phyloP scores from a whole-genome alignment of 371 early-diverging fungal species.

The Funneliformis caledonium region DNA sequence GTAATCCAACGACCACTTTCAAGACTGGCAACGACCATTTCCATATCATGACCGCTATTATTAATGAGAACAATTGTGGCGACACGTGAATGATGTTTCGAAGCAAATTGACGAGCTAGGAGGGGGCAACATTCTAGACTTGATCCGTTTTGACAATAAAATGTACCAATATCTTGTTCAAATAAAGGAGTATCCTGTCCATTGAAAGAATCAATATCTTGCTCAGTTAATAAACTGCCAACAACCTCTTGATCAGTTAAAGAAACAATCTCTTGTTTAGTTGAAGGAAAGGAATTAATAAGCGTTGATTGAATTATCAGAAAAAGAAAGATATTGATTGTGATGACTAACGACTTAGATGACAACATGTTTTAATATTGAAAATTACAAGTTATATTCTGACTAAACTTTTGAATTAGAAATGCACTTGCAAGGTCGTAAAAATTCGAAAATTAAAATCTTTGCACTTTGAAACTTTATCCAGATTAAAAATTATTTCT shows the following conservation, averaged over 20 bases:
- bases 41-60: constrained; percentile 16
- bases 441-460: too few species aligned
- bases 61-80: constrained; percentile 24
- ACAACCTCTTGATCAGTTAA: neutral
- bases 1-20: constrained; percentile 37
- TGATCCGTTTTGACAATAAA: neutral
- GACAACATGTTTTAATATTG: neutral
- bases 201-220: neutral
- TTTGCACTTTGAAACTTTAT: too few species aligned
- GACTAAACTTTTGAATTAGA: too few species aligned
- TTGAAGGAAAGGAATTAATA: neutral
- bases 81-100: constrained; percentile 4
- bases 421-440: too few species aligned
- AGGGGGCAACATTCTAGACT: constrained; percentile 11
- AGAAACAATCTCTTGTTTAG: neutral
- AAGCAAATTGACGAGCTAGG: neutral
- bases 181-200: neutral
- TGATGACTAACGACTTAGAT: neutral
- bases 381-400: too few species aligned
- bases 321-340: neutral
- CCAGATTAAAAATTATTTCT: too few species aligned
- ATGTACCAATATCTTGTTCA: neutral
- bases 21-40: neutral
- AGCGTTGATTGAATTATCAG: neutral
- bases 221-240: neutral